Evolutionary conservation across 768 basidiomycete species (phyloP).

Genomic region (Exidia glandulosa): DNA sequence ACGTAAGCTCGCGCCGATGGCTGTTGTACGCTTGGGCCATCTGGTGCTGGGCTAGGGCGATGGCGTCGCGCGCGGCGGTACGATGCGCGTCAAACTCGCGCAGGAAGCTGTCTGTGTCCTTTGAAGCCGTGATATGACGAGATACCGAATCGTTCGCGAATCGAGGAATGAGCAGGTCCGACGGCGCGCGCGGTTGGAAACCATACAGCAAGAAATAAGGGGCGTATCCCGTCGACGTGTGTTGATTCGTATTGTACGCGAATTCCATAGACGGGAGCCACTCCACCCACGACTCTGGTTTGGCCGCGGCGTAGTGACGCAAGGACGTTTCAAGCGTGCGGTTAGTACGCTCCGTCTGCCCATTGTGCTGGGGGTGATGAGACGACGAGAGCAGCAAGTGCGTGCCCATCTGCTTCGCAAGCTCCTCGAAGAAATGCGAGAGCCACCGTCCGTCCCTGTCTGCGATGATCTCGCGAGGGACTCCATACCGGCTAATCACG

Average conservation of each 20-base stretch:
- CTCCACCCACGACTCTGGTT: slow-evolving; percentile 23
- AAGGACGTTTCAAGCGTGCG: slow-evolving; percentile 7
- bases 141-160: no score
- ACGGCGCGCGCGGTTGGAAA: slow-evolving; percentile 10
- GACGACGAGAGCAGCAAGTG: slow-evolving; percentile 7
- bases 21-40: slow-evolving; percentile 15
- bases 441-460: slow-evolving; percentile 7
- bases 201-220: slow-evolving; percentile 24
- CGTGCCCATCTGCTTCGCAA: not conserved
- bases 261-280: slow-evolving; percentile 22
- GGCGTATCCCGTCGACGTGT: slow-evolving; percentile 17
- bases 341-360: slow-evolving; percentile 27
- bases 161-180: no score
- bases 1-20: slow-evolving; percentile 6
- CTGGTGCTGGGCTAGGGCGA: slow-evolving; percentile 12
- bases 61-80: slow-evolving; percentile 8
- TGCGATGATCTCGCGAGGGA: slow-evolving; percentile 1
- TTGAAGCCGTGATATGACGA: no score
- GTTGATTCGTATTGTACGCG: slow-evolving; percentile 19
- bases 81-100: no score
- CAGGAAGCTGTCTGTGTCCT: no score
- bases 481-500: not conserved
- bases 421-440: slow-evolving; percentile 3
- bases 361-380: slow-evolving; percentile 35
- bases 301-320: slow-evolving; percentile 1